phyloP scores from a whole-genome alignment of 2,329 filamentous ascomycete species.

The Monilinia laxa region DNA sequence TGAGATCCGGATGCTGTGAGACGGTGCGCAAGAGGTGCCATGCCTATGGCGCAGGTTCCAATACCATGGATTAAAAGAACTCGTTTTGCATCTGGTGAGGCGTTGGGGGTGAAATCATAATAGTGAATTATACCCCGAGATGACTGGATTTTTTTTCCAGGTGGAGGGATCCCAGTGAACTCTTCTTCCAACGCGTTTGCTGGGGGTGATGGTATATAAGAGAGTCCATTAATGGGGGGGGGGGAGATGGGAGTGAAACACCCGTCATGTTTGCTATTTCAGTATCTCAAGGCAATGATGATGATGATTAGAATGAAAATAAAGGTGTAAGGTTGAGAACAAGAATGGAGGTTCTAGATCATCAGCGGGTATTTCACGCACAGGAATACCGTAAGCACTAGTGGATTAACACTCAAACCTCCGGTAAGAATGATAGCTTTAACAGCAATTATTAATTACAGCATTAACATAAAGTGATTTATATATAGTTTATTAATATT shows the following conservation, averaged over 20 bases:
- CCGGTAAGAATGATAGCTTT: neutral
- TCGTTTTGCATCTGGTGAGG: slow-evolving; percentile 28
- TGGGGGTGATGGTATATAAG: neutral
- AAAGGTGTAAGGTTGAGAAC: neutral
- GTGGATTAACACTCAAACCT: neutral
- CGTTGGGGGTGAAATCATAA: slow-evolving; percentile 23
- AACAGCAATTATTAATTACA: neutral
- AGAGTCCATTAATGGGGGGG: slow-evolving; percentile 2
- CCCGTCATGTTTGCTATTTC: neutral
- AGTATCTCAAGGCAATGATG: neutral
- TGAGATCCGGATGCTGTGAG: slow-evolving; percentile 44
- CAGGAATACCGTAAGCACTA: neutral
- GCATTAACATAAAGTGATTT: neutral
- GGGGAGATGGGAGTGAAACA: slow-evolving; percentile 1
- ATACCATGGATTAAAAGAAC: slow-evolving; percentile 52
- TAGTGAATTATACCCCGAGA: slow-evolving; percentile 26
- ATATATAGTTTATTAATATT: neutral
- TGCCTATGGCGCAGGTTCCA: slow-evolving; percentile 49
- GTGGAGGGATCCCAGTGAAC: neutral
- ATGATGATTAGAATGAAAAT: neutral
- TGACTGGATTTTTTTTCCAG: slow-evolving; percentile 16
- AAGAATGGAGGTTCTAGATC: neutral
- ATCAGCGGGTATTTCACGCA: neutral
- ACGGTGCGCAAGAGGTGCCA: slow-evolving; percentile 45
- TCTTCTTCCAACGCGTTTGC: slow-evolving; percentile 13